Evolutionary conservation across 1,139 yeast genomes (phyloP), one percentile per base, ranked within the genome.

Genomic region (Nakaseomyces nivariensis): DNA sequence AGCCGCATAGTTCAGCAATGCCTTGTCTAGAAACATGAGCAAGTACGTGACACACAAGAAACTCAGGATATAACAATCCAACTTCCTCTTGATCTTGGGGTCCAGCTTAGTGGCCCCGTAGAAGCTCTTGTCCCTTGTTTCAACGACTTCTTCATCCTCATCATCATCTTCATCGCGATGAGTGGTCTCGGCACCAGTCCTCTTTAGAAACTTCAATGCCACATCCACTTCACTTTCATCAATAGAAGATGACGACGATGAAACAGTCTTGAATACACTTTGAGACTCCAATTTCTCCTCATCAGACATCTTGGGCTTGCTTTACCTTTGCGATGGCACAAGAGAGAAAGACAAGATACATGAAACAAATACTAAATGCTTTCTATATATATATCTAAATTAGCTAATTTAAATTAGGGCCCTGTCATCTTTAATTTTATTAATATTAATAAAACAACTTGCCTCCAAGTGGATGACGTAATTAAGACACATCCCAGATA

Each of bases 21-120:
- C 69, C 56, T 77, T 77, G 57, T 77, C 80, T 46, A 76, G 59
- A 51, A 75, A 77, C 64, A 76, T 79, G 24, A 76, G 61, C 43
- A 71, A 66, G 52, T 76, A 76, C 0, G 78, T 74, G 43, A 73
- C 59, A 58, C 79, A 76, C 40, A 74, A 55, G 46, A 77, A 63
- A 0, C 78, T 74, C 58, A 76, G 59, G 26, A 77, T 64, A 43
- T 73, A 62, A 17, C 46, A 46, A 57, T 77, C 81, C 33, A 77
- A 61, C 56, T 74, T 76, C 36, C 72, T 56, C 49, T 69, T 51
- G 11, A 69, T 51, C 4, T 51, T 51, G 7, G 56, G 56, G 3
- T 66, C 59, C 38, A 68, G 60, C 34, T 54, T 51, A 38, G 56
- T 54, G 11, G 56, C 45, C 11, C 62, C 66, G 46, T 57, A 61